Evolutionary conservation across 164 flowering plant species (phyloP).

Genomic region (Paratinospora sagittata): DNA sequence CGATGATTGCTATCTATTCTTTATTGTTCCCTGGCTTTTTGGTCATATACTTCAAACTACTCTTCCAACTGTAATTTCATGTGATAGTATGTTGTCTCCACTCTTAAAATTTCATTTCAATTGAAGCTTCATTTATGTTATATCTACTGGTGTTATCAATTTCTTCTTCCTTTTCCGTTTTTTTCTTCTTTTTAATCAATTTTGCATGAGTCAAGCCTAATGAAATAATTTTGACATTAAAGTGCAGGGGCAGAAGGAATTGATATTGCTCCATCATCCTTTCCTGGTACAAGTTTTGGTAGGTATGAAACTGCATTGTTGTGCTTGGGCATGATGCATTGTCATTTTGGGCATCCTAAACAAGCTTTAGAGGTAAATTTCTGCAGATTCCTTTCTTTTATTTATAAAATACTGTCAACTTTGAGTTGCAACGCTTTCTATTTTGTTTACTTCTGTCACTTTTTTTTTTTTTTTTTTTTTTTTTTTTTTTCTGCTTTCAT

Average conservation of each 20-base stretch:
- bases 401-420: not conserved
- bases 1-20: not conserved
- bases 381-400: not conserved
- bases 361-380: slow-evolving; percentile 70
- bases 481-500: not conserved
- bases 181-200: too few relatives aligned
- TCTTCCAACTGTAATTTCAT: too few relatives aligned
- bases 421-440: not conserved
- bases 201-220: slow-evolving; percentile 16
- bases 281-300: slow-evolving; percentile 46
- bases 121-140: too few relatives aligned
- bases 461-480: not conserved
- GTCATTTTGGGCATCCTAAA: slow-evolving; percentile 88
- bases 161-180: too few relatives aligned
- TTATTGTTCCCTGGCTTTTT: too few relatives aligned
- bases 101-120: too few relatives aligned
- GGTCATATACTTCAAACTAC: too few relatives aligned
- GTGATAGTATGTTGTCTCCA: too few relatives aligned
- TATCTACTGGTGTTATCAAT: too few relatives aligned
- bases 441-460: not conserved
- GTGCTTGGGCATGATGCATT: slow-evolving; percentile 90
- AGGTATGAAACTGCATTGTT: slow-evolving; percentile 80
- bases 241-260: slow-evolving; percentile 97
- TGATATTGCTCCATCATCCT: slow-evolving; percentile 51
- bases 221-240: slow-evolving; percentile 20